Percentiles rank a stretch among this genome's conserved stretches.
These are phyloP conservation scores for Yarrowia deformans DNA, from an alignment of 805 yeast genomes.

Conservation along the genomic window DNA sequence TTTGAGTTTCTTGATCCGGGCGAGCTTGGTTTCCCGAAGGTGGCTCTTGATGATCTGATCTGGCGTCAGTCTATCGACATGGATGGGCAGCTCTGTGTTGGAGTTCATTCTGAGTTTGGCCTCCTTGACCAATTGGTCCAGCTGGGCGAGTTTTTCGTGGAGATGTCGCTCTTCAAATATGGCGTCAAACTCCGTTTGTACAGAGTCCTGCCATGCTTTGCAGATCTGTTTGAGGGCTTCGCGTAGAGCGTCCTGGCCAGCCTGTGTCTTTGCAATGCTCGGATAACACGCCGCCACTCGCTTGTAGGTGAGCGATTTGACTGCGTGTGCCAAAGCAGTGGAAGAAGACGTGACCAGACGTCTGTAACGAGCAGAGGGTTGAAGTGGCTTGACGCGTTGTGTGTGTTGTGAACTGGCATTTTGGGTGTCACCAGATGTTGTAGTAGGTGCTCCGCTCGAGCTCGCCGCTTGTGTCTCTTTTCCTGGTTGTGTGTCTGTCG, in stretches of 20 bases:
- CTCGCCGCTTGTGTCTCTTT: too few relatives aligned
- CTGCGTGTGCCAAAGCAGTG: constrained; percentile 63
- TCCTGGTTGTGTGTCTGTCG: background rate
- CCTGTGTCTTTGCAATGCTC: constrained; percentile 55
- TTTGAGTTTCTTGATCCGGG: constrained; percentile 43
- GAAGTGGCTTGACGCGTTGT: background rate
- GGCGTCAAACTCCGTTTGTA: constrained; percentile 59
- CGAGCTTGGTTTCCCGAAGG: constrained; percentile 44
- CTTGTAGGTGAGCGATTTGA: constrained; percentile 59
- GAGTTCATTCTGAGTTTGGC: constrained; percentile 48
- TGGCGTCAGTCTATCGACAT: constrained; percentile 47
- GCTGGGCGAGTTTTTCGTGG: constrained; percentile 50
- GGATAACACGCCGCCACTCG: constrained; percentile 65
- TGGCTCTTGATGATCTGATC: constrained; percentile 48
- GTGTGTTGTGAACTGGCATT: too few relatives aligned
- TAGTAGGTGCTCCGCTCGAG: too few relatives aligned
- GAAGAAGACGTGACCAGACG: constrained; percentile 60
- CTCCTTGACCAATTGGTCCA: constrained; percentile 53
- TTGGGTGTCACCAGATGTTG: too few relatives aligned
- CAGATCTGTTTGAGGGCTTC: constrained; percentile 62
- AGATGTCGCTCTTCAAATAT: constrained; percentile 59
- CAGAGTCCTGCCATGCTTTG: constrained; percentile 59
- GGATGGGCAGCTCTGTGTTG: constrained; percentile 35
- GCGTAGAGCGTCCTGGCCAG: constrained; percentile 56
- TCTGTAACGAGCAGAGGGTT: constrained; percentile 55